Evolutionary conservation across 176 grass and related monocot species (phyloP), one percentile per base, ranked within the genome.

Genomic region (Oryza punctata): DNA sequence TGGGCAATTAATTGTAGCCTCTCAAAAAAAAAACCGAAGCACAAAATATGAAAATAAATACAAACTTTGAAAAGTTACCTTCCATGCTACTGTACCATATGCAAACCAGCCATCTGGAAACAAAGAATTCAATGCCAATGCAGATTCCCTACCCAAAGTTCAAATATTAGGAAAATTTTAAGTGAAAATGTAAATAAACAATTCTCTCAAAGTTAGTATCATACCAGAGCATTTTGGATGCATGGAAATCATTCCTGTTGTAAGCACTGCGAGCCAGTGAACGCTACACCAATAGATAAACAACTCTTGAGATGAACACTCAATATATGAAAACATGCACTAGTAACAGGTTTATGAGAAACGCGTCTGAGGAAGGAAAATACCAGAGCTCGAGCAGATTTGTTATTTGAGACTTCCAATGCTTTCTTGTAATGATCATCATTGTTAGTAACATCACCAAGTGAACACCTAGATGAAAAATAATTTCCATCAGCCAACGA

Each of bases 81-180:
- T 98, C 86, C 92, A 94, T 80, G 96, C 89, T 88, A 87, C 82
- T 65, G 87, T 94, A 73, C 96, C 96, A 59, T 91, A 92, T n/a
- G 96, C 90, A 87, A 98, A 98, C 93, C 96, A 95, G 26, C 96
- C 91, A 95, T 98, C 93, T 81, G 89, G 96, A 90, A 87, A 87
- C 72, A 98, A 81, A 41, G 96, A 90, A 91, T 98, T 98, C 77
- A 94, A 87, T 14, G 93, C 85, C 77, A 98, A 85, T 33, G 96
- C 96, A 84, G 93, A 95, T 90, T 98, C 92, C 96, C 96, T 98
- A 12, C 76, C 26, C 68, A 52, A 89, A 72, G 76, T 73, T 65
- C 66, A 68, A 81, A 69, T 41, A 5, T 32, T 3, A 85, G 61
- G 67, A 35, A 27, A 66, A 21, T 76, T 70, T 69, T 2, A 63